Base-by-base conservation (phyloP, 139 green algal species). In the Volvox africanus region DNA sequence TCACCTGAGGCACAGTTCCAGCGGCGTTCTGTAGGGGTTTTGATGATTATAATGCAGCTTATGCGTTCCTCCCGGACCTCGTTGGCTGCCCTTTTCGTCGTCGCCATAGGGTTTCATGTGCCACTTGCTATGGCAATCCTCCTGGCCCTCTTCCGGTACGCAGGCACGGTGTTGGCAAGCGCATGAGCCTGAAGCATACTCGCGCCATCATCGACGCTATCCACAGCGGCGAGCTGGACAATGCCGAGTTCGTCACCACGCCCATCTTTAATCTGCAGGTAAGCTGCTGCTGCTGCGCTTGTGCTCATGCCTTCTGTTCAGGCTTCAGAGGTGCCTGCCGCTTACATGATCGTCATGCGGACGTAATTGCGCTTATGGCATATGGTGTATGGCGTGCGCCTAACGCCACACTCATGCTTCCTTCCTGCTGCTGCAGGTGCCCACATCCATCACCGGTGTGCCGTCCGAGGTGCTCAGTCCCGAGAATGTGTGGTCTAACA, bases 161-260 rank as follows among this genome's bases (percentile, higher is more conserved):
- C 91, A 94, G 92, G 77, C 99, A 99, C 92, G 97, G 97, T 86
- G 96, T 97, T 28, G 98, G 97, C 50, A 92, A 93, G 76, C 95
- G 97, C 92, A 99, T 99, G 88, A 98, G 97, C 91, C 94, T 99
- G 61, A 95, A 95, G 83, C 92, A 98, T 94, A 99, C 98, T 17
- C 95, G 98, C 61, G 96, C 97, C 69, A 99, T 99, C 87, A 96
- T 99, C 81, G 95, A 99, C 90, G 98, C 98, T 79, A 99, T 99
- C 82, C 98, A 99, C 95, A 94, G 71, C 82, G 98, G 98, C 16
- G 95, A 97, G 82, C 95, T 99, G 69, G 55, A 82, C 1, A 55
- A 88, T 0, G 96, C 92, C 11, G 87, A 97, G 61, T 97, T 91
- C 87, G 80, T 86, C 13, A 89, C 83, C 50, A 98, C 96, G 65